Conservation (phyloP, 2,329 filamentous ascomycete species). For the Myriosclerotinia curreyana region DNA sequence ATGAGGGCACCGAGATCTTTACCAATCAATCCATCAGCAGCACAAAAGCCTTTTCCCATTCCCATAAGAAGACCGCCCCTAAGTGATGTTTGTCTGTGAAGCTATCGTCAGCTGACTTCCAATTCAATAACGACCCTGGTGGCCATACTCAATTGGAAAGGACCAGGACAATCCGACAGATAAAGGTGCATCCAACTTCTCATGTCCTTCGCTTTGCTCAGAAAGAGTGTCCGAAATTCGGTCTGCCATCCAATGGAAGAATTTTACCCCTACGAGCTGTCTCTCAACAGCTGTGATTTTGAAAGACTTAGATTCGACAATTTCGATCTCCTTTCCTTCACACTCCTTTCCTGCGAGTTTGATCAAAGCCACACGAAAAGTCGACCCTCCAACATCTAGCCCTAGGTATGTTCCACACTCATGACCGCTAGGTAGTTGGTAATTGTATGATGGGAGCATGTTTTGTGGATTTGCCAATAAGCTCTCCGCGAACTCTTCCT, state of each 20-base stretch:
- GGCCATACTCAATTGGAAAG: constrained; percentile 63
- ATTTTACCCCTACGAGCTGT: constrained; percentile 54
- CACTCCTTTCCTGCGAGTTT: constrained; percentile 51
- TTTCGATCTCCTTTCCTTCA: constrained; percentile 46
- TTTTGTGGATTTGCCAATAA: constrained; percentile 52
- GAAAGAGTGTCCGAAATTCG: constrained; percentile 56
- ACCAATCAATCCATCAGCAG: constrained; percentile 55
- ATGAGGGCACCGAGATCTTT: constrained; percentile 60
- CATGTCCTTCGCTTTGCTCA: constrained; percentile 43
- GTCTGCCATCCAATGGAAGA: constrained; percentile 67
- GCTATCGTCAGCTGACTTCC: constrained; percentile 32
- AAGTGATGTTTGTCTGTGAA: constrained; percentile 60
- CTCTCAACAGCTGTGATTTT: constrained; percentile 56
- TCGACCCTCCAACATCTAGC: constrained; percentile 68
- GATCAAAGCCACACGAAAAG: constrained; percentile 61
- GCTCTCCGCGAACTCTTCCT: constrained; percentile 53
- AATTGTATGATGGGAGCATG: constrained; percentile 66
- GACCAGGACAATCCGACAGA: constrained; percentile 65
- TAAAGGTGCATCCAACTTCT: constrained; percentile 44
- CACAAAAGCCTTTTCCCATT: constrained; percentile 66
- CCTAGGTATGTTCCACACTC: constrained; percentile 60
- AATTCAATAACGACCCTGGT: constrained; percentile 25
- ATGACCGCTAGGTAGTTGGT: constrained; percentile 58
- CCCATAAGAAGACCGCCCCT: constrained; percentile 55
- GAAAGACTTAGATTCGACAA: constrained; percentile 55